Evolutionary conservation across 768 basidiomycete genomes (phyloP), one percentile per base, ranked within the genome.

Genomic region (Pulveroboletus frians): DNA sequence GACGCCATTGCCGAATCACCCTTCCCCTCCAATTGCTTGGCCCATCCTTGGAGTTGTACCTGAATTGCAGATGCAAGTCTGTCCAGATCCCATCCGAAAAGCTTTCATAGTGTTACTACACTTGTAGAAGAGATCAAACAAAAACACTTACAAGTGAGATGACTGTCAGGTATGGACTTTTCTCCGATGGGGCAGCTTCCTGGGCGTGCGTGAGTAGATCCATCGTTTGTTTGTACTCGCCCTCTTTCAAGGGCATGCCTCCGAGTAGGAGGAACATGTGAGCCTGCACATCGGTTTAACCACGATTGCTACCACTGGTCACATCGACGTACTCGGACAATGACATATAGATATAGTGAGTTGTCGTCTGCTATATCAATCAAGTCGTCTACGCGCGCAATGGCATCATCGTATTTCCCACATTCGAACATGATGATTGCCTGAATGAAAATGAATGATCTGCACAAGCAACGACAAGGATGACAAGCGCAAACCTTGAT

Each of bases 81-180:
- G 1, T 58, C 56, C 39, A 58, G 50, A n/a, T 46, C 15, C 56
- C 56, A 58, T 0, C 52, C 56, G 26, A 58, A 54, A 3, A 55
- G 38, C n/a, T n/a, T n/a, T n/a, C n/a, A n/a, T n/a, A n/a, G n/a
- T n/a, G n/a, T n/a, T n/a, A n/a, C n/a, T n/a, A n/a, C n/a, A n/a
- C n/a, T n/a, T 10, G 29, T 10, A 30, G 8, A 30, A 30, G 29
- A 30, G 1, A 10, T 30, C 29, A 30, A 30, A 5, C 10, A 10
- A 10, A 30, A 1, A 8, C 8, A 2, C 10, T 30, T 10, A 30
- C 2, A 30, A 4, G 29, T 30, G 29, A 30, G 29, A 30, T 30
- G 8, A 30, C 5, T 30, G 29, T 30, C 29, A 30, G 29, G 10
- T 30, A 10, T 8, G 5, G 29, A 4, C 29, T 30, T 30, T 30